Percentiles rank a stretch among this genome's conserved stretches.
Conservation (phyloP, 116 monocot species). For the Iris pallida region DNA sequence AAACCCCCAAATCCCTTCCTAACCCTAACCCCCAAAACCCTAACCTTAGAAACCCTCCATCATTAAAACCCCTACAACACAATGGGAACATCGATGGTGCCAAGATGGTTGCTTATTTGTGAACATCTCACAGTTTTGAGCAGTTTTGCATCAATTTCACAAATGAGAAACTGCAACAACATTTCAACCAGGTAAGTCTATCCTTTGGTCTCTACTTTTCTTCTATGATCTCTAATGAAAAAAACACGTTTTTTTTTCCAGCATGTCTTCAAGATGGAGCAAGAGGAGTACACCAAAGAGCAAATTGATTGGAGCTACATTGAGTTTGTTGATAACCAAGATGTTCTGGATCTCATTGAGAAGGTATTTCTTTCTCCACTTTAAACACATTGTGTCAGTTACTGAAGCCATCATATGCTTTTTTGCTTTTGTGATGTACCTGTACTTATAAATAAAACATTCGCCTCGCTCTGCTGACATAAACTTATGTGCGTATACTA, state of each 20-base stretch:
- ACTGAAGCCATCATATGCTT: no score
- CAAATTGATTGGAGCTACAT: conserved; percentile 85
- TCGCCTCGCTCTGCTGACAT: no score
- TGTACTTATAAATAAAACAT: no score
- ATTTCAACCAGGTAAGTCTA: conserved; percentile 71
- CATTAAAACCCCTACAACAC: no score
- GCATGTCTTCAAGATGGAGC: conserved; percentile 80
- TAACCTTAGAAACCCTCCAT: no score
- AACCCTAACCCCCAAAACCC: no score
- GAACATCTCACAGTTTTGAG: conserved; percentile 85
- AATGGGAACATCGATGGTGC: no score
- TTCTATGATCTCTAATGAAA: background rate
- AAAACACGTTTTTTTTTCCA: conserved; percentile 16
- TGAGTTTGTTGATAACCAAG: conserved; percentile 83
- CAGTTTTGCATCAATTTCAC: conserved; percentile 83
- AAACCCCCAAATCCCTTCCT: no score
- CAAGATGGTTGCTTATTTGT: no score
- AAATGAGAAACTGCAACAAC: conserved; percentile 86
- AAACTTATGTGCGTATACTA: no score
- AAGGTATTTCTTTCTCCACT: conserved; percentile 32
- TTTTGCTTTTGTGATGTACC: no score
- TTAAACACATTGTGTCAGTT: background rate
- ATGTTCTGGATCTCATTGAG: conserved; percentile 74
- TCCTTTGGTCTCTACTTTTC: background rate
- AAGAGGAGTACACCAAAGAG: conserved; percentile 65